Conservation (phyloP, 352 stramenopile genomes). For the Globisporangium carolinianum region DNA sequence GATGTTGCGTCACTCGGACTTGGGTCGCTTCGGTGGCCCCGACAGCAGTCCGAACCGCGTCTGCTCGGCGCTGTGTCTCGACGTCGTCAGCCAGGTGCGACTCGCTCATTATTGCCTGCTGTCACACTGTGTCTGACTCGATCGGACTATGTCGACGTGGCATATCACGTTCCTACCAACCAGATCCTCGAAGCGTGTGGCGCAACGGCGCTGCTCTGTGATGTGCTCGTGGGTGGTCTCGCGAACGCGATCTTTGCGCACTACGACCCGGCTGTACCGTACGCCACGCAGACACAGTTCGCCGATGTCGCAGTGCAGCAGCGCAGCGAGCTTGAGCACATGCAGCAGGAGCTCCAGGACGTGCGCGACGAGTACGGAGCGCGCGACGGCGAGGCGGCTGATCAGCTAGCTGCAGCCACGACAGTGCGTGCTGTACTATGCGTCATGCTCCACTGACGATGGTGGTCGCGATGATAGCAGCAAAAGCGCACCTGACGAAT, state of each 20-base stretch:
- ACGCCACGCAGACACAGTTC: conserved; percentile 33
- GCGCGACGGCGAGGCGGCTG: conserved; percentile 17
- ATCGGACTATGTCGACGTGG: too few species aligned
- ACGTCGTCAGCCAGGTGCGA: conserved; percentile 30
- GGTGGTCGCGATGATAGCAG: too few species aligned
- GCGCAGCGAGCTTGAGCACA: conserved; percentile 7
- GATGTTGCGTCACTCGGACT: conserved; percentile 53
- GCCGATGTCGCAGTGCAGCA: conserved; percentile 26
- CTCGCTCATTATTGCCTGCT: background rate
- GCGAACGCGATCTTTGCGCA: conserved; percentile 53
- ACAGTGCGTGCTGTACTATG: background rate
- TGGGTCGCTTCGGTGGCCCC: conserved; percentile 30
- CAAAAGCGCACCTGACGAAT: too few species aligned
- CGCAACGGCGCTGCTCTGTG: conserved; percentile 27
- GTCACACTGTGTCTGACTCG: background rate
- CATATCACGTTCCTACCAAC: background rate
- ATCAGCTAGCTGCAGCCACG: conserved; percentile 21
- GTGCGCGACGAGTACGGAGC: conserved; percentile 10
- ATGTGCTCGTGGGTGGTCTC: conserved; percentile 42
- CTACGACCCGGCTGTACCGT: conserved; percentile 33
- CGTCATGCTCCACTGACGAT: background rate
- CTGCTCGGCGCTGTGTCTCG: conserved; percentile 49
- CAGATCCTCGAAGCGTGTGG: conserved; percentile 28
- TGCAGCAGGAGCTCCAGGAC: conserved; percentile 14
- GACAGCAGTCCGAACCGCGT: conserved; percentile 38